phyloP scores from a whole-genome alignment of 169 alveolate genomes.

The Plasmodium vivax region DNA sequence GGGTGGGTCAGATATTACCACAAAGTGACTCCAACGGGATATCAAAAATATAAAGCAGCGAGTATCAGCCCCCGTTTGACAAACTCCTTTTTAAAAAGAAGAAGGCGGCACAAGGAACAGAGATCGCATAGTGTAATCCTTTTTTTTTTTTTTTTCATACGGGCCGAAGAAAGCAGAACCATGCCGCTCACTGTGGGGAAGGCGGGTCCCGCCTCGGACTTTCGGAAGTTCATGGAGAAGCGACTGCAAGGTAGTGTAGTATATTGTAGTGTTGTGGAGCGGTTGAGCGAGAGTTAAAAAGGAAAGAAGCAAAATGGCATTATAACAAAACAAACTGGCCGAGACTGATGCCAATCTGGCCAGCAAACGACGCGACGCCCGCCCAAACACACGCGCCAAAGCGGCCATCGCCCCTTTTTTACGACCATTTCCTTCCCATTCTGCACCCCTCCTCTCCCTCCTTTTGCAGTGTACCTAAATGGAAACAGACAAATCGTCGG shows the following conservation, averaged over 20 bases:
- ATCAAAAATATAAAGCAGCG: neutral
- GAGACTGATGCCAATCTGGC: neutral
- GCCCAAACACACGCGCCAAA: neutral
- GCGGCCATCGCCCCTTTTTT: neutral
- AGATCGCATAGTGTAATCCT: neutral
- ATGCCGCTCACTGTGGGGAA: conserved; percentile 84
- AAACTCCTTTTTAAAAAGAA: neutral
- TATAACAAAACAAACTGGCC: neutral
- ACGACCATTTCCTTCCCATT: neutral
- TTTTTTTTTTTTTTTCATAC: neutral
- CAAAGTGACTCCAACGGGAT: neutral
- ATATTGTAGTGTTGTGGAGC: conserved; percentile 74
- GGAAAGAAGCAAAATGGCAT: neutral
- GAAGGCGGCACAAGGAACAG: neutral
- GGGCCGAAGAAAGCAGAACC: neutral
- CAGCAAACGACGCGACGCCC: neutral
- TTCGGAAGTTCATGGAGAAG: conserved; percentile 92
- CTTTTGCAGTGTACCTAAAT: conserved; percentile 86
- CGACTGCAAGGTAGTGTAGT: conserved; percentile 87
- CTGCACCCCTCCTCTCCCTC: neutral
- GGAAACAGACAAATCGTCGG: conserved; percentile 96
- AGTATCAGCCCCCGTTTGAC: neutral
- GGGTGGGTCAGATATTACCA: neutral
- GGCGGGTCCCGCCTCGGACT: conserved; percentile 91
- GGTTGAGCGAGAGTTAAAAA: neutral